A percentile compares a stretch with the other conserved stretches of the same genome.
Conservation (phyloP, 2,329 filamentous ascomycete species). For the Fusarium newnesense region DNA sequence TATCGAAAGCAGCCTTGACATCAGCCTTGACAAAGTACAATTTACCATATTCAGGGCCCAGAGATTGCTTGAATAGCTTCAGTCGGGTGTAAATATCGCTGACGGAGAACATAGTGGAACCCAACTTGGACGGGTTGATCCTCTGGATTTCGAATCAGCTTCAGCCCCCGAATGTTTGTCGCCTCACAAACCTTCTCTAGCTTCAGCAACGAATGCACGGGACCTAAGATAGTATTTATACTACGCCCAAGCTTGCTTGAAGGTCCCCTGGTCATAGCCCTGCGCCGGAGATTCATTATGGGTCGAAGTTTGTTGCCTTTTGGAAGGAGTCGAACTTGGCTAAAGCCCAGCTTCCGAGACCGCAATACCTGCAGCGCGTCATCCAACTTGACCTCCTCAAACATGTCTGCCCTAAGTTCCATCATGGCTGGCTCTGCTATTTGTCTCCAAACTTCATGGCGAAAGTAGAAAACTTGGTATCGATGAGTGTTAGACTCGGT, state of each 20-base stretch:
- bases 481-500: slow-evolving; percentile 87
- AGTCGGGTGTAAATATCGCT: slow-evolving; percentile 81
- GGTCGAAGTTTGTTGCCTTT: slow-evolving; percentile 81
- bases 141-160: slow-evolving; percentile 44
- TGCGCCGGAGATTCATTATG: slow-evolving; percentile 85
- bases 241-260: slow-evolving; percentile 68
- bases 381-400: slow-evolving; percentile 76
- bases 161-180: not conserved
- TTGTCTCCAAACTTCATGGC: slow-evolving; percentile 89
- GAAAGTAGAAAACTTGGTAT: slow-evolving; percentile 90
- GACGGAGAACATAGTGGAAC: slow-evolving; percentile 83
- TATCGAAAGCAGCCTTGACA: slow-evolving; percentile 93
- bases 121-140: slow-evolving; percentile 69
- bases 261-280: slow-evolving; percentile 64
- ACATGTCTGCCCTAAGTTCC: slow-evolving; percentile 75
- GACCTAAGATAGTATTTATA: slow-evolving; percentile 67
- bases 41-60: slow-evolving; percentile 53
- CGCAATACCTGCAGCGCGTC: slow-evolving; percentile 68
- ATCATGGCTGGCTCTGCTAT: slow-evolving; percentile 79
- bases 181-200: slow-evolving; percentile 76
- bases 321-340: slow-evolving; percentile 82
- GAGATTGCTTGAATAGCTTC: slow-evolving; percentile 70
- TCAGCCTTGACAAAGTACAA: slow-evolving; percentile 94
- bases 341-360: slow-evolving; percentile 76
- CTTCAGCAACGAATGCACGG: slow-evolving; percentile 80